Conservation (phyloP, 2,329 filamentous ascomycete species). For the Exophiala dermatitidis region DNA sequence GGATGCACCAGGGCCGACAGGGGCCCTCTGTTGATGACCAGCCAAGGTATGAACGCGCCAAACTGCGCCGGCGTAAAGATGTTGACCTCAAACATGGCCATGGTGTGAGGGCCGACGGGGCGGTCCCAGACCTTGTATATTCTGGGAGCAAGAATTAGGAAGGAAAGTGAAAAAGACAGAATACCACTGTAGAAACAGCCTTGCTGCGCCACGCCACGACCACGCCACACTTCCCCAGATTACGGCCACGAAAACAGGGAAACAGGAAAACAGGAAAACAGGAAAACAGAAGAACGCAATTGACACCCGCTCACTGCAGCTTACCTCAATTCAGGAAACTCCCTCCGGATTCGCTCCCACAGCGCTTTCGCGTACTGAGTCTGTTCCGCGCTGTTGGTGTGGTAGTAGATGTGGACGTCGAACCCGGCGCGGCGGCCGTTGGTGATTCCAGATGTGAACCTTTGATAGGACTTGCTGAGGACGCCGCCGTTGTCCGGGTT, state of each 20-base stretch:
- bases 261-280: too few species aligned
- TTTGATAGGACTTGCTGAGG: constrained; percentile 61
- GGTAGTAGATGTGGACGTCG: constrained; percentile 81
- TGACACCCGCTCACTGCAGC: not conserved
- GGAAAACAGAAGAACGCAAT: too few species aligned
- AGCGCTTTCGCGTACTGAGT: constrained; percentile 61
- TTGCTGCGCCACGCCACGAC: too few species aligned
- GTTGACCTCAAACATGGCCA: constrained; percentile 91
- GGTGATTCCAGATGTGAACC: constrained; percentile 63
- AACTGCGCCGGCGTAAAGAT: constrained; percentile 80
- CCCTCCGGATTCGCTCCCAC: constrained; percentile 69
- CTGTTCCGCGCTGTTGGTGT: constrained; percentile 55
- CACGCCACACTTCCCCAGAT: too few species aligned
- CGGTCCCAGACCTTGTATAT: constrained; percentile 71
- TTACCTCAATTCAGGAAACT: constrained; percentile 52
- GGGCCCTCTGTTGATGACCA: constrained; percentile 72
- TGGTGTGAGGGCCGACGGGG: constrained; percentile 72
- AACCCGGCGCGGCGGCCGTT: constrained; percentile 55
- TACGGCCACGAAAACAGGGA: too few species aligned
- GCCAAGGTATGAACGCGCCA: constrained; percentile 79
- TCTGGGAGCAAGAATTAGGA: constrained; percentile 30
- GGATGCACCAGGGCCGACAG: constrained; percentile 75
- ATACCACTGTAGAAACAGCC: too few species aligned
- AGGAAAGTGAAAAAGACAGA: too few species aligned
- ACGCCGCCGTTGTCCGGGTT: constrained; percentile 54